These are phyloP conservation scores for Coniochaeta pulveracea DNA, from an alignment of 2,329 filamentous ascomycete genomes.

Conservation along the genomic window DNA sequence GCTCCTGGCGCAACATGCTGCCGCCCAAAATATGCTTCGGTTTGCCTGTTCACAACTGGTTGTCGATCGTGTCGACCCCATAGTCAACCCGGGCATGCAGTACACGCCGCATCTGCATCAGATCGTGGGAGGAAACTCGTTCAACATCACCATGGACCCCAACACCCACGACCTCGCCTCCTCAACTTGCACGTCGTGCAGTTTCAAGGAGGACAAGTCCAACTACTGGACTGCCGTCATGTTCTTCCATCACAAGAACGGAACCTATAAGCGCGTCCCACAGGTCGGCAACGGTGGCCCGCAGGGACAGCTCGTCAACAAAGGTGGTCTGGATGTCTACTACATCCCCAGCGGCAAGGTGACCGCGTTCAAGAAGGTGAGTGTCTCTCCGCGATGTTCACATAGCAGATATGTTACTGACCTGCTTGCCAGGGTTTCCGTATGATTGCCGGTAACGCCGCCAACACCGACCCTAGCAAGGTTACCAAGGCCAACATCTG, in stretches of 20 bases:
- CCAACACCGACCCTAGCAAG: slow-evolving; percentile 27
- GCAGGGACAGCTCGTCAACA: slow-evolving; percentile 29
- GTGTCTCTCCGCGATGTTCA: neutral
- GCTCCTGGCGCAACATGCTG: slow-evolving; percentile 17
- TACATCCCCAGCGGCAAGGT: slow-evolving; percentile 30
- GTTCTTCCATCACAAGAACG: slow-evolving; percentile 32
- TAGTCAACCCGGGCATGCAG: slow-evolving; percentile 31
- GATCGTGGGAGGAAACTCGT: slow-evolving; percentile 32
- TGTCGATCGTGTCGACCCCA: slow-evolving; percentile 32
- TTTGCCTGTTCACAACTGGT: slow-evolving; percentile 36
- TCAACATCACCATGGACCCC: slow-evolving; percentile 31
- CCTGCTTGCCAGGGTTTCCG: slow-evolving; percentile 26
- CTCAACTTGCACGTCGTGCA: slow-evolving; percentile 31
- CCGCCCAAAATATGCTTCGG: slow-evolving; percentile 29
- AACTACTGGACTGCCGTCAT: slow-evolving; percentile 36
- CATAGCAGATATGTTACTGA: neutral
- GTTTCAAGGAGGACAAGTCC: slow-evolving; percentile 29
- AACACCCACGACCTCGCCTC: slow-evolving; percentile 19
- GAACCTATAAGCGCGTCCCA: slow-evolving; percentile 28
- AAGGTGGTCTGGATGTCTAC: slow-evolving; percentile 31
- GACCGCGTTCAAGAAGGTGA: slow-evolving; percentile 24
- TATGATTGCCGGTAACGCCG: slow-evolving; percentile 31
- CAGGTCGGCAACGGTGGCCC: slow-evolving; percentile 32
- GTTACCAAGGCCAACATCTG: slow-evolving; percentile 29
- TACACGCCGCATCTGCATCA: slow-evolving; percentile 35